These are phyloP conservation scores for Rosa persica DNA, from an alignment of 306 rosid species.

Conservation along the genomic window DNA sequence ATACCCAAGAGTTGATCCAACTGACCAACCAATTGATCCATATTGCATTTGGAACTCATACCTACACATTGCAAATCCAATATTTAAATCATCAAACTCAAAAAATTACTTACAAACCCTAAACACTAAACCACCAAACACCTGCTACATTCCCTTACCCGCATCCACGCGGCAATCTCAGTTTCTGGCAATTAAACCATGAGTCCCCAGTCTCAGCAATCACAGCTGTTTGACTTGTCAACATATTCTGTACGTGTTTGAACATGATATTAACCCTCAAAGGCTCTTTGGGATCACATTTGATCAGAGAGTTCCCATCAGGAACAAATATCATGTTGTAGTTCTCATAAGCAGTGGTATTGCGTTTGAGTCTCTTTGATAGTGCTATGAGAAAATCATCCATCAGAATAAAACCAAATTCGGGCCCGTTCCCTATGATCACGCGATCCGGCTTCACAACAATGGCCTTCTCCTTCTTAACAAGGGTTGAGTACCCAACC, in stretches of 20 bases:
- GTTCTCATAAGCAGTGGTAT: constrained; percentile 58
- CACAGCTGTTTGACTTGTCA: constrained; percentile 58
- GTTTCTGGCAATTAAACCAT: constrained; percentile 85
- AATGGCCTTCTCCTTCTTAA: constrained; percentile 55
- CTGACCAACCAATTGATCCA: constrained; percentile 94
- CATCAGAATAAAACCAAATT: constrained; percentile 52
- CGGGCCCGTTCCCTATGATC: constrained; percentile 42
- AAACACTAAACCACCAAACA: neutral
- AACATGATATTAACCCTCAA: constrained; percentile 76
- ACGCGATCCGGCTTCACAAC: constrained; percentile 53
- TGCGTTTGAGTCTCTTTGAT: constrained; percentile 40
- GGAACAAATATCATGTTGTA: constrained; percentile 72
- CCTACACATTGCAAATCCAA: constrained; percentile 36
- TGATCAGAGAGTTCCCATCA: constrained; percentile 37
- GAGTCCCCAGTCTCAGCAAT: constrained; percentile 86
- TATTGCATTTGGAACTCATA: constrained; percentile 93
- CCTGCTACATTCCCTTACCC: constrained; percentile 46
- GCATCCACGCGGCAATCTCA: constrained; percentile 69
- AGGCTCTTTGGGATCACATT: constrained; percentile 50
- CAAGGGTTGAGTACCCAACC: constrained; percentile 50
- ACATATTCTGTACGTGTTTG: constrained; percentile 65
- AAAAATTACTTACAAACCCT: neutral
- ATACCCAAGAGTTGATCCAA: constrained; percentile 91
- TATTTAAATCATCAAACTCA: constrained; percentile 15
- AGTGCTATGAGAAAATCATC: constrained; percentile 49